A percentile compares a stretch with the other conserved stretches of the same genome.
Conservation (phyloP, 2,329 filamentous ascomycete species). For the Esteya vermicola region DNA sequence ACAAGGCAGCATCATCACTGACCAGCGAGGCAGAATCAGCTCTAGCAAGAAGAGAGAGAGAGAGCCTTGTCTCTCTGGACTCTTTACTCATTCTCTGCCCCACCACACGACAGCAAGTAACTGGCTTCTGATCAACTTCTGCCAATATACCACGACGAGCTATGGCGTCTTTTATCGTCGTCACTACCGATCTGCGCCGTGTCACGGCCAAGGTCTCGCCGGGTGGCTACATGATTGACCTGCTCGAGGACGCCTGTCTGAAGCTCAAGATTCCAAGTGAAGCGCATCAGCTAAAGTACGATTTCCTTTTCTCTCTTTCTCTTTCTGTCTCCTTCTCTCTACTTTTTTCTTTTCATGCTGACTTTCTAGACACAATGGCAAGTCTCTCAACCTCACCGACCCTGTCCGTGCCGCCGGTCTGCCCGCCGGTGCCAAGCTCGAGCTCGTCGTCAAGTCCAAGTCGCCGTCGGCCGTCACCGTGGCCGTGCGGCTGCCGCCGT, state of each 20-base stretch:
- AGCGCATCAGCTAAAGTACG: constrained; percentile 69
- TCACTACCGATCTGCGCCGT: constrained; percentile 65
- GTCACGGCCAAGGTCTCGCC: constrained; percentile 73
- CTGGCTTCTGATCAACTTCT: too few relatives aligned
- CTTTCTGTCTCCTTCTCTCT: neutral
- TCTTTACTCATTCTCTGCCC: neutral
- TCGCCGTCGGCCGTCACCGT: constrained; percentile 78
- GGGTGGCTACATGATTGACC: constrained; percentile 66
- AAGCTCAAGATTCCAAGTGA: constrained; percentile 63
- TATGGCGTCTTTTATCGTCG: constrained; percentile 80
- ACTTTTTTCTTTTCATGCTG: too few relatives aligned
- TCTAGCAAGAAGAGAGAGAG: too few relatives aligned
- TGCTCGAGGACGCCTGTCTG: constrained; percentile 74
- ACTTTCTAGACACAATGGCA: constrained; percentile 59
- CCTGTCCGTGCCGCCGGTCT: constrained; percentile 76
- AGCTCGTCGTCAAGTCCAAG: constrained; percentile 76
- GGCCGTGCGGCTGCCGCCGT: constrained; percentile 69
- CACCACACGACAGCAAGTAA: too few relatives aligned
- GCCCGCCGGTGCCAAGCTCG: constrained; percentile 73
- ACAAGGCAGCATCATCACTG: neutral
- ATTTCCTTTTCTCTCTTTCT: neutral
- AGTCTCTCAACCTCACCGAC: constrained; percentile 70
- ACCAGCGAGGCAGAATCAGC: too few relatives aligned
- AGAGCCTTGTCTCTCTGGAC: neutral
- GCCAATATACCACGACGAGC: neutral